Conservation (phyloP, 2,329 filamentous ascomycete species). For the Helicocarpus griseus region DNA sequence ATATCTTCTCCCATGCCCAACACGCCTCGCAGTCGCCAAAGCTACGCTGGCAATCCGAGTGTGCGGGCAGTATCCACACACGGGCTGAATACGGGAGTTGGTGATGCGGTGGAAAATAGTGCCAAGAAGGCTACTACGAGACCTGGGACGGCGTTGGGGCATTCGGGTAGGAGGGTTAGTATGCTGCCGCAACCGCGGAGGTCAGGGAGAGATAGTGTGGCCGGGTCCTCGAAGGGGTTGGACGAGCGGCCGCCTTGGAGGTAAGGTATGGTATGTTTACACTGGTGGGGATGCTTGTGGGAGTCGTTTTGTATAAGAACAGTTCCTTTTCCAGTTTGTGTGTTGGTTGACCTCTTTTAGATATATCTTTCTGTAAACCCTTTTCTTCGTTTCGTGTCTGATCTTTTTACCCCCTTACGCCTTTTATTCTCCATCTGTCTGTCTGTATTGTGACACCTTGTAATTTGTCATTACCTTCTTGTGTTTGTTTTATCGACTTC, state of each 20-base stretch:
- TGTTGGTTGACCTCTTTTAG: background rate
- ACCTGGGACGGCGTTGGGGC: slow-evolving; percentile 31
- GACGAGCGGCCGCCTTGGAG: slow-evolving; percentile 30
- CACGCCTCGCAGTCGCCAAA: slow-evolving; percentile 29
- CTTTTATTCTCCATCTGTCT: background rate
- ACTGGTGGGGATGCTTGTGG: background rate
- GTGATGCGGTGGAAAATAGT: background rate
- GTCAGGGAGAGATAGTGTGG: slow-evolving; percentile 22
- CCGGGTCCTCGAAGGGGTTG: slow-evolving; percentile 17
- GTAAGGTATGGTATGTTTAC: slow-evolving; percentile 9
- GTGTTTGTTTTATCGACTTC: background rate
- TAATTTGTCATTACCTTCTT: background rate
- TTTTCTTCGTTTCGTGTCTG: background rate
- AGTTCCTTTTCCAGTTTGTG: background rate
- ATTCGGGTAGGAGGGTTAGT: slow-evolving; percentile 30
- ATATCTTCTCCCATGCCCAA: slow-evolving; percentile 13
- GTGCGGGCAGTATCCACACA: slow-evolving; percentile 6
- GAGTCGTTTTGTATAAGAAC: background rate
- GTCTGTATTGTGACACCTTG: background rate
- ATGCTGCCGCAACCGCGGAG: slow-evolving; percentile 25
- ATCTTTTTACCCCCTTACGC: background rate
- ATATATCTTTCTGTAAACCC: background rate
- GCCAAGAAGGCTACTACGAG: slow-evolving; percentile 10
- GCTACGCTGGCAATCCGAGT: slow-evolving; percentile 26
- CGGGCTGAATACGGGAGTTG: background rate